A percentile compares a stretch with the other conserved stretches of the same genome.
phyloP scores from a whole-genome alignment of 192 early-diverging fungal genomes.

The Thamnidium elegans region DNA sequence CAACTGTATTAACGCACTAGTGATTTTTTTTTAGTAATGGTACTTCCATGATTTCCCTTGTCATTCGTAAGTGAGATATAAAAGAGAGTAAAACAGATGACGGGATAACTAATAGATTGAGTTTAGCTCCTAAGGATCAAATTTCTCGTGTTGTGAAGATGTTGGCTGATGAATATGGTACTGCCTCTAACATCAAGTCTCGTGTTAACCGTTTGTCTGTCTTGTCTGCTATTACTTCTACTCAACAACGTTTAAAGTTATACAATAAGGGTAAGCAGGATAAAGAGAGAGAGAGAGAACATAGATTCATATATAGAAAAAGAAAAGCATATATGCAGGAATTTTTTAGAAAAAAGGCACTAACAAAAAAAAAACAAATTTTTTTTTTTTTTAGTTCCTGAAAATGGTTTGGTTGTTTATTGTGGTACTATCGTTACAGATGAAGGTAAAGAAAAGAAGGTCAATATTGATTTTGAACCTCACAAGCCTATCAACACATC shows the following conservation, averaged over 20 bases:
- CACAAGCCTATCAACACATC: conserved; percentile 99
- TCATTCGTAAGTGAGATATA: conserved; percentile 70
- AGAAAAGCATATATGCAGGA: too few relatives aligned
- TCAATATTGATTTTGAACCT: conserved; percentile 98
- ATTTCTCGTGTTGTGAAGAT: conserved; percentile 85
- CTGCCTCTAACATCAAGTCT: conserved; percentile 99
- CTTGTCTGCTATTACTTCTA: conserved; percentile 94
- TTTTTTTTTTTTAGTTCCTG: conserved; percentile 56
- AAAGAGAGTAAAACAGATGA: neutral
- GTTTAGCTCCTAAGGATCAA: conserved; percentile 79
- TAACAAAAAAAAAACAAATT: neutral
- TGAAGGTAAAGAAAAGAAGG: conserved; percentile 99
- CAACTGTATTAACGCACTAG: neutral
- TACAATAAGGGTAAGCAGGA: conserved; percentile 65
- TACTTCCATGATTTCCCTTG: conserved; percentile 99
- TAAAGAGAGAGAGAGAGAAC: neutral
- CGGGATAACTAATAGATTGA: neutral
- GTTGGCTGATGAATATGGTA: conserved; percentile 98
- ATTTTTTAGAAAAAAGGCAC: neutral
- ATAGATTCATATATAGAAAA: neutral
- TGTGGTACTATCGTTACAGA: conserved; percentile 97
- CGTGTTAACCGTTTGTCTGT: conserved; percentile 98
- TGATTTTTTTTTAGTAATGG: conserved; percentile 66
- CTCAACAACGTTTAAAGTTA: conserved; percentile 93
- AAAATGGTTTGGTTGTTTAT: conserved; percentile 94